Evolutionary conservation across 1,284 basidiomycete genomes (phyloP), one percentile per base, ranked within the genome.

Genomic region (Sphagnurus paluster): DNA sequence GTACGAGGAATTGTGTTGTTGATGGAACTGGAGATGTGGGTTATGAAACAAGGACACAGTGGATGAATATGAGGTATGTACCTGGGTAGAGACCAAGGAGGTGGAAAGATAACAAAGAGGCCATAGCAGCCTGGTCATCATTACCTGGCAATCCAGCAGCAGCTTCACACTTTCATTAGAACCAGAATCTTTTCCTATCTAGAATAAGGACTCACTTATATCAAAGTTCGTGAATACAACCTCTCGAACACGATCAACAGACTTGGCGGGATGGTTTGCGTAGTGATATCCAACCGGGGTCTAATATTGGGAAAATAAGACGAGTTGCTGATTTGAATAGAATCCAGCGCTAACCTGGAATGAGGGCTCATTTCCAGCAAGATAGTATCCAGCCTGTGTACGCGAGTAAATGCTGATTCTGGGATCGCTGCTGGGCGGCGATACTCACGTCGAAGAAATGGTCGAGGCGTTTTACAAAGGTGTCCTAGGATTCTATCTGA

Each of bases 401-500:
- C 56, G 49, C 17, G 9, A 28, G 58, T 58, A 24, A 60, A 55
- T 9, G 37, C 26, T 17, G 26, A 29, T 8, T 5, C 8, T 13
- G n/a, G n/a, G n/a, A n/a, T n/a, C n/a, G n/a, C n/a, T n/a, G n/a
- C n/a, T n/a, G n/a, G n/a, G n/a, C n/a, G n/a, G n/a, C n/a, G n/a
- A n/a, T n/a, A n/a, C n/a, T n/a, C n/a, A n/a, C n/a, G n/a, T n/a
- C n/a, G n/a, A 26, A 26, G 25, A 11, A 7, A 11, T 11, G 25
- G 11, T 26, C 25, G 25, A 26, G 25, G n/a, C n/a, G n/a, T n/a
- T n/a, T n/a, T n/a, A n/a, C 25, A 32, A n/a, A 5, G 4, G 74
- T 1, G 75, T 80, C 56, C 83, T 82, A 60, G 82, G 80, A 57
- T 81, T 82, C 81, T 64, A 75, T 80, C 0, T 79, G 79, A 52